phyloP scores from a whole-genome alignment of 2,329 filamentous ascomycete species.

The Teratosphaeria pseudoeucalypti region DNA sequence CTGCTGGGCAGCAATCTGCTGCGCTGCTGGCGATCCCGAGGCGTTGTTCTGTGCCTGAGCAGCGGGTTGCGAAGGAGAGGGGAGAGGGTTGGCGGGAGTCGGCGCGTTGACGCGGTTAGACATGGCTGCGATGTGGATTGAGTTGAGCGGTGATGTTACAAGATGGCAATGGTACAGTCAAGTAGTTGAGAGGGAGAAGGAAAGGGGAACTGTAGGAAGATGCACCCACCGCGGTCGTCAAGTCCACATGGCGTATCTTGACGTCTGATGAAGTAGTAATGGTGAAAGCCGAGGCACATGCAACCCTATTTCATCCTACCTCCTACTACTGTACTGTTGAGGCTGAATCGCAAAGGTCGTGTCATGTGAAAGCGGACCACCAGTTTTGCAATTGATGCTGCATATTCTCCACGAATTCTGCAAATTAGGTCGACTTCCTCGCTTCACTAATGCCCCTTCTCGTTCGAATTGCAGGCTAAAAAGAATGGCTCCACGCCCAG shows the following conservation, averaged over 20 bases:
- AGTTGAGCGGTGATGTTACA: neutral
- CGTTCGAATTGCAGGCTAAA: neutral
- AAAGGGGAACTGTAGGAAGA: neutral
- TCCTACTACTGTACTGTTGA: neutral
- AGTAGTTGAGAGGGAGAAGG: neutral
- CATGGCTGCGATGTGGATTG: constrained; percentile 4
- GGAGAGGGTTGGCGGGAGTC: constrained; percentile 16
- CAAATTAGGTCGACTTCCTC: neutral
- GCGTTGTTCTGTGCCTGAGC: constrained; percentile 9
- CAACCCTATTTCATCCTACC: neutral
- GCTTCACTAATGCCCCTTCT: neutral
- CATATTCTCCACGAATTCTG: neutral
- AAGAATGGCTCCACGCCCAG: neutral
- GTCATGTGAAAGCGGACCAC: neutral
- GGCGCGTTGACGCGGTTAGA: constrained; percentile 13
- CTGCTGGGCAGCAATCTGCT: constrained; percentile 53
- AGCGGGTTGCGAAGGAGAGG: constrained; percentile 9
- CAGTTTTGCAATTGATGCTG: neutral
- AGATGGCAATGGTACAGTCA: neutral
- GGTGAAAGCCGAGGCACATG: neutral
- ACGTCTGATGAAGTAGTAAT: neutral
- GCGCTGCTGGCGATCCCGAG: constrained; percentile 16
- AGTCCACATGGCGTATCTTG: neutral
- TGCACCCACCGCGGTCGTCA: neutral
- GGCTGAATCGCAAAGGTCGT: neutral